Conservation (phyloP, 805 yeast genomes). For the Kuraishia borneana region DNA sequence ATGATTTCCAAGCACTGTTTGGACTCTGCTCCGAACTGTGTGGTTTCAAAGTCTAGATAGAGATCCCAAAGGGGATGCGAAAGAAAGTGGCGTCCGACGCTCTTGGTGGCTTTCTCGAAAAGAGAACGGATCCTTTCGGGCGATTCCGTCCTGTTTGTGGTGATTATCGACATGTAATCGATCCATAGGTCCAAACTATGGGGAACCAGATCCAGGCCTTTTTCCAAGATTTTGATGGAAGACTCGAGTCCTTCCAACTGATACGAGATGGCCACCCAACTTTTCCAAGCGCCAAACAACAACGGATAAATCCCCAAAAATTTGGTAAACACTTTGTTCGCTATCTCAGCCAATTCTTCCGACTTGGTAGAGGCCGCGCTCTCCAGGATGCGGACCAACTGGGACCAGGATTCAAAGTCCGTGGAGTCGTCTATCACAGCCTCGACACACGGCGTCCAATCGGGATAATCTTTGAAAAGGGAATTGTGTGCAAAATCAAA, state of each 20-base stretch:
- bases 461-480: constrained; percentile 12
- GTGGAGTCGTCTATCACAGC: constrained; percentile 12
- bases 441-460: constrained; percentile 13
- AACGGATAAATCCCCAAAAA: constrained; percentile 47
- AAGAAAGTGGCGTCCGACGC: constrained; percentile 62
- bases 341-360: constrained; percentile 7
- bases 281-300: constrained; percentile 53
- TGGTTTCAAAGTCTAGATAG: constrained; percentile 50
- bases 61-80: constrained; percentile 81
- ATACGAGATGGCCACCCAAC: constrained; percentile 41
- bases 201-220: constrained; percentile 39
- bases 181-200: constrained; percentile 57
- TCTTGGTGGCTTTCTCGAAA: constrained; percentile 35
- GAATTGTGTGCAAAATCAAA: not conserved
- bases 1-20: constrained; percentile 28
- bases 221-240: constrained; percentile 33
- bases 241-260: constrained; percentile 43
- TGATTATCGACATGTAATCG: constrained; percentile 47
- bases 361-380: constrained; percentile 11
- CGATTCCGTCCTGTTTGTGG: constrained; percentile 25
- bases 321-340: constrained; percentile 20
- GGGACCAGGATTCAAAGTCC: constrained; percentile 14
- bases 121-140: constrained; percentile 22
- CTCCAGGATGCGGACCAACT: constrained; percentile 13
- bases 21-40: constrained; percentile 19